Conservation (phyloP, 371 early-diverging fungal species). For the Actinomucor elegans region DNA sequence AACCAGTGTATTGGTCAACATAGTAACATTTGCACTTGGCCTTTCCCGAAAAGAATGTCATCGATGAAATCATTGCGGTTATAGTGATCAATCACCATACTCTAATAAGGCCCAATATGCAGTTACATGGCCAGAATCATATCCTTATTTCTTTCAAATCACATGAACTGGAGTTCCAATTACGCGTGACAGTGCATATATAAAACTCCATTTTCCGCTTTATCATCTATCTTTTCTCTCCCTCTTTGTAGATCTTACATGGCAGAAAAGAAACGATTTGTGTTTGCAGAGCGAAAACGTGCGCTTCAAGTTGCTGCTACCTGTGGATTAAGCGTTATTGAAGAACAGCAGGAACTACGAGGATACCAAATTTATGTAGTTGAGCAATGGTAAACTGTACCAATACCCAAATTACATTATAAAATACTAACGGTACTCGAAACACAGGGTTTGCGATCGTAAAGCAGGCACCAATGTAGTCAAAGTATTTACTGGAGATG, state of each 20-base stretch:
- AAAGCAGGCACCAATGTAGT: slow-evolving; percentile 57
- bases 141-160: no score
- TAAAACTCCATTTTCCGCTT: not conserved
- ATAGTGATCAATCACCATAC: not conserved
- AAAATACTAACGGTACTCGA: not conserved
- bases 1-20: no score
- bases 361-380: slow-evolving; percentile 71
- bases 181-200: no score
- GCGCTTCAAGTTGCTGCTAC: slow-evolving; percentile 47
- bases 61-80: no score
- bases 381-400: slow-evolving; percentile 61
- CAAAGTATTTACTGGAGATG: slow-evolving; percentile 66
- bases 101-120: not conserved
- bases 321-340: slow-evolving; percentile 50
- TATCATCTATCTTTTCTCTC: not conserved
- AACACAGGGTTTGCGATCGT: slow-evolving; percentile 61
- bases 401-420: not conserved
- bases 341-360: slow-evolving; percentile 42
- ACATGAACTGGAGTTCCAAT: no score
- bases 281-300: slow-evolving; percentile 57
- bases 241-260: slow-evolving; percentile 10
- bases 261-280: slow-evolving; percentile 46
- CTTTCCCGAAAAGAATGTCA: no score
- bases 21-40: no score
- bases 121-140: no score